Percentiles rank a stretch among this genome's conserved stretches.
phyloP scores from a whole-genome alignment of 164 flowering plant species.

The Annona cherimola region DNA sequence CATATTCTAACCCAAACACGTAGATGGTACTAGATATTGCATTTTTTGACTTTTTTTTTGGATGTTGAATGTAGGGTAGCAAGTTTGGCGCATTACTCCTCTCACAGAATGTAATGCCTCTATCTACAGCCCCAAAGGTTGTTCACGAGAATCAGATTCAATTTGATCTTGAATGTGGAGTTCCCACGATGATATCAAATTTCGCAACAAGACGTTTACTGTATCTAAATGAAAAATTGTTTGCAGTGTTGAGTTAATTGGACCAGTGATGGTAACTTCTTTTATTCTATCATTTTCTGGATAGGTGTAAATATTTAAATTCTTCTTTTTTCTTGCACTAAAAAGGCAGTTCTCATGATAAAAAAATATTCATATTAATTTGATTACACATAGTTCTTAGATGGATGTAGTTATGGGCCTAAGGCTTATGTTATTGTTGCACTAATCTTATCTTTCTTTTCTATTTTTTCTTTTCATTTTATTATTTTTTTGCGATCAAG shows the following conservation, averaged over 20 bases:
- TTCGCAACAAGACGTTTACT: constrained; percentile 48
- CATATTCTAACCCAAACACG: constrained; percentile 4
- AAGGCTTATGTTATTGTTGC: neutral
- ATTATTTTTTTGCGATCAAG: no score
- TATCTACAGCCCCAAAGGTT: no score
- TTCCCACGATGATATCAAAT: constrained; percentile 67
- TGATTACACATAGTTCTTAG: no score
- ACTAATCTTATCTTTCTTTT: constrained; percentile 1
- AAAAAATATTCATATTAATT: no score
- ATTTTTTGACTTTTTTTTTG: constrained; percentile 51
- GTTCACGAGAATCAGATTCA: no score
- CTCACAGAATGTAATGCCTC: constrained; percentile 41
- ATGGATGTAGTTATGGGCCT: no score
- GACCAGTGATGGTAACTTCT: constrained; percentile 57
- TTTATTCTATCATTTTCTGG: no score
- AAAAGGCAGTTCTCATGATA: no score
- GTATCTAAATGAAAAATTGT: constrained; percentile 64
- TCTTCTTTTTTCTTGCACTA: no score
- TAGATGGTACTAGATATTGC: constrained; percentile 58
- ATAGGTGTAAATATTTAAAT: no score
- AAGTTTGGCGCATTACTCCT: constrained; percentile 62
- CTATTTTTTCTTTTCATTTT: no score
- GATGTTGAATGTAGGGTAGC: constrained; percentile 73
- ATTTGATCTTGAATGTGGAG: no score
- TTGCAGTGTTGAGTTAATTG: constrained; percentile 62